Conservation (phyloP, 1,139 yeast genomes). For the Nakaseomyces bracarensis region DNA sequence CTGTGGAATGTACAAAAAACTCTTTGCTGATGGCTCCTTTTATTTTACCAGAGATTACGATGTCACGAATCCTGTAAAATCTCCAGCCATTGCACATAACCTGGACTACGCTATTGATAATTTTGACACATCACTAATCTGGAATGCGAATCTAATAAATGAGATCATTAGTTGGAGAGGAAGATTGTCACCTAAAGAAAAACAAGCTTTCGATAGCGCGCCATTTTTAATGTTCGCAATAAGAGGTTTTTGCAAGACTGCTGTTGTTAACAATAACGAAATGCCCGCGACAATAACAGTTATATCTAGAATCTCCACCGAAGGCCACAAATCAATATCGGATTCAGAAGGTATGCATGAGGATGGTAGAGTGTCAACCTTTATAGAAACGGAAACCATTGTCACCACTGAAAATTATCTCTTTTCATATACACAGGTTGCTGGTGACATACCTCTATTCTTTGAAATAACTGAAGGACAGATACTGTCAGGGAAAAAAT, state of each 20-base stretch:
- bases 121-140: constrained; percentile 50
- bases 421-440: constrained; percentile 49
- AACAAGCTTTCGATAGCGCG: constrained; percentile 44
- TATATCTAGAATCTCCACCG: constrained; percentile 59
- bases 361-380: constrained; percentile 59
- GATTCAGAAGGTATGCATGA: constrained; percentile 69
- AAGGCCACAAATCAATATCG: constrained; percentile 50
- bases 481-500: constrained; percentile 42
- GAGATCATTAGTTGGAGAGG: constrained; percentile 55
- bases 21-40: constrained; percentile 56
- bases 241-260: constrained; percentile 57
- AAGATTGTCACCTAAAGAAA: constrained; percentile 45
- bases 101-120: constrained; percentile 36
- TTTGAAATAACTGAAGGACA: constrained; percentile 49
- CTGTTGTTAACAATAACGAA: constrained; percentile 28
- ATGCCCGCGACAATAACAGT: constrained; percentile 41
- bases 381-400: constrained; percentile 58
- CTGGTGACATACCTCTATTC: constrained; percentile 65
- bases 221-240: constrained; percentile 52
- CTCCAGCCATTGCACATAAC: constrained; percentile 38
- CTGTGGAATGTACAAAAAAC: constrained; percentile 48
- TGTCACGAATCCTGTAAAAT: constrained; percentile 53
- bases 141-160: constrained; percentile 55
- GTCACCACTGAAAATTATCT: constrained; percentile 46
- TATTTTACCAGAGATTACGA: constrained; percentile 61